These are phyloP conservation scores for Lactifluus subvellereus DNA, from an alignment of 768 basidiomycete species.

Conservation along the genomic window DNA sequence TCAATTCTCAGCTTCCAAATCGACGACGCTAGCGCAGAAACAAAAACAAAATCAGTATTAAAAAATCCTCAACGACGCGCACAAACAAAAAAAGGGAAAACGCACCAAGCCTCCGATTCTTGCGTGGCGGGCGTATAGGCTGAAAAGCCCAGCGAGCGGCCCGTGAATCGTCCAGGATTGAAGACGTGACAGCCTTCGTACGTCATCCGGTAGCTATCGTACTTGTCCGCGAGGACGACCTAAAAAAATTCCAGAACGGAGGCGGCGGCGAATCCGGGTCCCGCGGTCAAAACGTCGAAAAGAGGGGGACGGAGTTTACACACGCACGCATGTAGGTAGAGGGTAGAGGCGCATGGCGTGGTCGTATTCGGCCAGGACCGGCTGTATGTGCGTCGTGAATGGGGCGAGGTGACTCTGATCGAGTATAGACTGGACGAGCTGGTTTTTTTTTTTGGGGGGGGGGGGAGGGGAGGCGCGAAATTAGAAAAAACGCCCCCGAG, in stretches of 20 bases:
- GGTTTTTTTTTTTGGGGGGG: neutral
- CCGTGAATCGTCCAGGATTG: slow-evolving; percentile 91
- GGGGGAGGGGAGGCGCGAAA: neutral
- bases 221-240: slow-evolving; percentile 93
- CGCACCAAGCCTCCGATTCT: slow-evolving; percentile 81
- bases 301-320: neutral
- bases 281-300: slow-evolving; percentile 8
- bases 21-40: slow-evolving; percentile 11
- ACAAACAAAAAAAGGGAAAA: neutral
- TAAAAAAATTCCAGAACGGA: slow-evolving; percentile 28
- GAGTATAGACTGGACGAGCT: slow-evolving; percentile 95
- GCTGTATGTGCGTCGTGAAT: slow-evolving; percentile 76
- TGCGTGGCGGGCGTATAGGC: slow-evolving; percentile 83
- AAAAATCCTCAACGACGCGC: neutral
- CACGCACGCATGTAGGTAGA: slow-evolving; percentile 79
- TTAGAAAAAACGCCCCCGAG: no score
- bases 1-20: slow-evolving; percentile 19
- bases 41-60: neutral
- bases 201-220: slow-evolving; percentile 91
- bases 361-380: slow-evolving; percentile 84
- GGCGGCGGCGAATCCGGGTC: no score
- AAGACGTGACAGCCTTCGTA: slow-evolving; percentile 99
- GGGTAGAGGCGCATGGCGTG: slow-evolving; percentile 91
- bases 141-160: slow-evolving; percentile 78
- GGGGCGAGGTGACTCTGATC: slow-evolving; percentile 96